Base-by-base conservation (phyloP, 2,329 filamentous ascomycete genomes). In the Ascochyta pisi region DNA sequence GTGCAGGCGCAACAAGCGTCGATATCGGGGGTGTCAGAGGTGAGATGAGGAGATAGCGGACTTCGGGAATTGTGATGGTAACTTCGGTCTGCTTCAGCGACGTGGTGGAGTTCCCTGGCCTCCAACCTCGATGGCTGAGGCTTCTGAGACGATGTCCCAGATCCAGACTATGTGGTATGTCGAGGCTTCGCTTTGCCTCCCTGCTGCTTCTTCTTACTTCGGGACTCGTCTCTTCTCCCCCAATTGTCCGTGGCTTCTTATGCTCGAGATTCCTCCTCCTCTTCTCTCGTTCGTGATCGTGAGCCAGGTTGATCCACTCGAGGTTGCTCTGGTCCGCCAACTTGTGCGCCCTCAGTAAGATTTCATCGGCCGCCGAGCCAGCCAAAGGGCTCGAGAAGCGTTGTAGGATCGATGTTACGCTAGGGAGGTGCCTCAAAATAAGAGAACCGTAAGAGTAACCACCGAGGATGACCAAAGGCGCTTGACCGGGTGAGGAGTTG, bases 401-500 rank as follows among this genome's bases (percentile, higher is more conserved):
- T 1, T 81, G 73, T 23, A 91, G 75, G 26, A 96, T 84, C 0
- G 67, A 68, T 0, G 73, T 55, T 0, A 81, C 76, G 0, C 86
- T 80, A 0, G 92, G 91, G 0, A 96, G 82, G 54, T 89, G 86
- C 0, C 84, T 86, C 2, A 91, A 87, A 35, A 98, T 85, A 69
- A 96, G 84, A 4, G 92, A 91, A 39, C 95, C 95, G 73, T 97
- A 97, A 0, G 92, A 96, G 73, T 97, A 97, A 12, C 93, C 93
- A 2, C 84, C 89, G 6, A 95, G 79, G 5, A 96, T 65, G 0
- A 88, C 55, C n/a, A 68, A 47, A 1, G 68, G 64, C 6, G 35
- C 33, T 38, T 58, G 52, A 16, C 62, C 49, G 12, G 16, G 35
- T 12, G 5, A 23, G 3, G 38, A 23, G 3, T 37, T 24, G 24